Conservation (phyloP, 2,329 filamentous ascomycete species). For the Tetracladium maxilliforme region DNA sequence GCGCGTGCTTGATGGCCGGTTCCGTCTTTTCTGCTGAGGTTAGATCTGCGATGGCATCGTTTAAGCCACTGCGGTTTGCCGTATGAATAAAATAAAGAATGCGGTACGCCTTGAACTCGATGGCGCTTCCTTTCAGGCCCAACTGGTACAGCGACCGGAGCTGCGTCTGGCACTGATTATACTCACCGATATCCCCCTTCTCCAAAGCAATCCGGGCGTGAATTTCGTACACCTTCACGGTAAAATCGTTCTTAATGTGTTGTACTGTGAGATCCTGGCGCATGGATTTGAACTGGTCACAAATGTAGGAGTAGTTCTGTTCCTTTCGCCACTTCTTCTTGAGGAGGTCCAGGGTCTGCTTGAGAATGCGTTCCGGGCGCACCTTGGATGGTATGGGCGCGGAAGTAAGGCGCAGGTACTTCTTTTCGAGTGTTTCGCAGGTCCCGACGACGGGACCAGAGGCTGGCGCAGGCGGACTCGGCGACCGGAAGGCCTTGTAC, state of each 20-base stretch:
- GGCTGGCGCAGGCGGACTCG: slow-evolving; percentile 39
- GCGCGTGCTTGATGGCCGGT: slow-evolving; percentile 72
- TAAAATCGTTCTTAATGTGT: slow-evolving; percentile 92
- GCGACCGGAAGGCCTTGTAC: slow-evolving; percentile 39
- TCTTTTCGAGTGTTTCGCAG: slow-evolving; percentile 76
- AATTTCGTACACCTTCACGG: slow-evolving; percentile 90
- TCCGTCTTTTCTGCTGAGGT: slow-evolving; percentile 90
- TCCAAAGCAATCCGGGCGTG: slow-evolving; percentile 95
- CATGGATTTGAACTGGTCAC: slow-evolving; percentile 97
- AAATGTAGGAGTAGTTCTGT: slow-evolving; percentile 92
- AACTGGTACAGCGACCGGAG: slow-evolving; percentile 80
- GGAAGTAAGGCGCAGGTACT: slow-evolving; percentile 84
- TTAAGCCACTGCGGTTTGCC: slow-evolving; percentile 94
- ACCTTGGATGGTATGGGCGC: slow-evolving; percentile 81
- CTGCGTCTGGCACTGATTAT: slow-evolving; percentile 99
- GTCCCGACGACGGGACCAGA: slow-evolving; percentile 72
- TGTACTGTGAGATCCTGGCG: slow-evolving; percentile 97
- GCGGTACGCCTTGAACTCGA: slow-evolving; percentile 98
- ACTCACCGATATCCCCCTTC: slow-evolving; percentile 99
- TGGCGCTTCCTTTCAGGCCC: slow-evolving; percentile 74
- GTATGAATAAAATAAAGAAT: slow-evolving; percentile 99
- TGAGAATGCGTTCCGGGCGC: slow-evolving; percentile 66
- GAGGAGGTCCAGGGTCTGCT: slow-evolving; percentile 72
- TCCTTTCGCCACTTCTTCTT: slow-evolving; percentile 93
- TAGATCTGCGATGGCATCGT: slow-evolving; percentile 98